Evolutionary conservation across 148 eudicot genomes (phyloP).

Genomic region (Nepenthes gracilis): DNA sequence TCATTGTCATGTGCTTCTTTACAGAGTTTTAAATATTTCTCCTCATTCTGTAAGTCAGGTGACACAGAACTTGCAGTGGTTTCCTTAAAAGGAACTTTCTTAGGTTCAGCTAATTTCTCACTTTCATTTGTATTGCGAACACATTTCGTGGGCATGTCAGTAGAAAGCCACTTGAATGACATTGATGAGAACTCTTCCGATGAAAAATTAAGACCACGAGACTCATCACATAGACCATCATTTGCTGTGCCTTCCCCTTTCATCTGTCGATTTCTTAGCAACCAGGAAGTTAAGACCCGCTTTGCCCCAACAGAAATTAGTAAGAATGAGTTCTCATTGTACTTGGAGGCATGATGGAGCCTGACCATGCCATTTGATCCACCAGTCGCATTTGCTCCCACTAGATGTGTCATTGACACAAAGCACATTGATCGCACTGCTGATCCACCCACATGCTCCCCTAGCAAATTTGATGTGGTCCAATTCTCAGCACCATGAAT

Average conservation of each 20-base stretch:
- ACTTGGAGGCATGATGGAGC: slow-evolving; percentile 18
- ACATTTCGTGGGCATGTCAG: slow-evolving; percentile 73
- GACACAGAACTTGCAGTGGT: slow-evolving; percentile 14
- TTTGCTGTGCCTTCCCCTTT: slow-evolving; percentile 16
- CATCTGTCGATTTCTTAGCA: slow-evolving; percentile 26
- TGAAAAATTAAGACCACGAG: slow-evolving; percentile 17
- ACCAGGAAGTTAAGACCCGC: slow-evolving; percentile 90
- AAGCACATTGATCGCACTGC: slow-evolving; percentile 86
- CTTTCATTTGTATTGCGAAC: slow-evolving; percentile 16
- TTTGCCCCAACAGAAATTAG: slow-evolving; percentile 95
- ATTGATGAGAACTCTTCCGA: slow-evolving; percentile 20
- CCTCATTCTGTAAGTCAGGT: slow-evolving; percentile 11
- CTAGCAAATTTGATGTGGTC: slow-evolving; percentile 75
- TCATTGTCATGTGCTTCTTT: slow-evolving; percentile 63
- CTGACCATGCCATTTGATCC: slow-evolving; percentile 16
- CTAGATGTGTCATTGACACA: slow-evolving; percentile 52
- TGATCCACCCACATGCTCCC: slow-evolving; percentile 99
- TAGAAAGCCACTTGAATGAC: slow-evolving; percentile 86
- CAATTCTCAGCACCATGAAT: slow-evolving; percentile 42
- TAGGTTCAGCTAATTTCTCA: slow-evolving; percentile 15
- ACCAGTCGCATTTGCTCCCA: slow-evolving; percentile 21
- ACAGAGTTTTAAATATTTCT: slow-evolving; percentile 13
- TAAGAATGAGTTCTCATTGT: slow-evolving; percentile 37
- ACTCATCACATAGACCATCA: slow-evolving; percentile 11
- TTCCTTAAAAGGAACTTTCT: slow-evolving; percentile 7